Evolutionary conservation across 2,329 filamentous ascomycete species (phyloP).

Genomic region (Aspergillus sp.): DNA sequence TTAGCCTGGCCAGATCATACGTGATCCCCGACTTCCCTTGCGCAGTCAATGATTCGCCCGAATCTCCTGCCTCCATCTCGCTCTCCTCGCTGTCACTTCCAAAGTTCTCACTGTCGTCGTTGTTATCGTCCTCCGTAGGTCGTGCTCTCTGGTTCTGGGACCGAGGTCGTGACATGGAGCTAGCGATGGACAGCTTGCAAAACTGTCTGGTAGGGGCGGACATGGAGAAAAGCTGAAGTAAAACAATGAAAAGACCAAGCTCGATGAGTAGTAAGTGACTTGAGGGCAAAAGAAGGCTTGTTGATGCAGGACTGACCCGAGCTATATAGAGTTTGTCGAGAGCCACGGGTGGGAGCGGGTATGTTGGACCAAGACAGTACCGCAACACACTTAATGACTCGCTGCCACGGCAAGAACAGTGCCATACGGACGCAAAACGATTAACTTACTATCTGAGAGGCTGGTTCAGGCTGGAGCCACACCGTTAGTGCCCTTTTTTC

Average conservation of each 20-base stretch:
- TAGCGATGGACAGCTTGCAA: constrained; percentile 39
- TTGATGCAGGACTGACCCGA: constrained; percentile 5
- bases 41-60: constrained; percentile 22
- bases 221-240: constrained; percentile 28
- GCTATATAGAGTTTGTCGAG: constrained; percentile 34
- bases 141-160: constrained; percentile 25
- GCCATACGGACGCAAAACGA: not conserved
- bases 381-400: constrained; percentile 1
- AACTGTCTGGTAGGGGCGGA: constrained; percentile 42
- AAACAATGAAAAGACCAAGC: not conserved
- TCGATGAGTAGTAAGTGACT: not conserved
- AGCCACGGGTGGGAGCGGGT: constrained; percentile 38
- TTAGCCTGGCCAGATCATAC: constrained; percentile 34
- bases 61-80: constrained; percentile 17
- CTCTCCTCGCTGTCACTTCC: constrained; percentile 16
- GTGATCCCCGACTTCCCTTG: constrained; percentile 34
- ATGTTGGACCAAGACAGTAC: constrained; percentile 22
- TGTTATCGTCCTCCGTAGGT: constrained; percentile 14
- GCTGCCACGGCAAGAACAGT: constrained; percentile 5
- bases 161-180: constrained; percentile 32
- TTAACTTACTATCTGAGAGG: not conserved
- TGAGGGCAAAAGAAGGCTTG: not conserved
- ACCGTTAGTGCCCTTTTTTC: not conserved
- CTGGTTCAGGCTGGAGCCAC: constrained; percentile 6
- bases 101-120: constrained; percentile 5